phyloP scores from a whole-genome alignment of 2,329 filamentous ascomycete genomes.

The Chaetomium globosum region DNA sequence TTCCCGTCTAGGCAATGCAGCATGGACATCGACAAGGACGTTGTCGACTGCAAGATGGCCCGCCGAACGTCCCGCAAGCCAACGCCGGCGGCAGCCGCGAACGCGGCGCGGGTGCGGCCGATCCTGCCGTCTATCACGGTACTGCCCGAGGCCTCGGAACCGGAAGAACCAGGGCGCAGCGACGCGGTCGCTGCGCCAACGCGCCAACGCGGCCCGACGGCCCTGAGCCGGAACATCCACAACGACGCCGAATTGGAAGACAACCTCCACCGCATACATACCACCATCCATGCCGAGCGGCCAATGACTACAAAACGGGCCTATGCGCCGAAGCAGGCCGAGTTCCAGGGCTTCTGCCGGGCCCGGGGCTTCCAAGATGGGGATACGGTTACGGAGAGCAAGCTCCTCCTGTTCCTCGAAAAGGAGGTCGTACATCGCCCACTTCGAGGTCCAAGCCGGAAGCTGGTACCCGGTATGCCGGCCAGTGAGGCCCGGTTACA shows the following conservation, averaged over 20 bases:
- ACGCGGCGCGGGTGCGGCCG: slow-evolving; percentile 2
- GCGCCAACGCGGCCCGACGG: slow-evolving; percentile 11
- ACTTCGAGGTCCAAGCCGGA: no score
- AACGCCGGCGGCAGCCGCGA: not conserved
- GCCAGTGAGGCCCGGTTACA: no score
- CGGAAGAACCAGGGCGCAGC: slow-evolving; percentile 8
- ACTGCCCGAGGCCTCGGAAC: not conserved
- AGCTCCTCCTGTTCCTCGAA: no score
- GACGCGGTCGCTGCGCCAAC: slow-evolving; percentile 5
- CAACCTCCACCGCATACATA: slow-evolving; percentile 13
- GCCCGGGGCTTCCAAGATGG: no score
- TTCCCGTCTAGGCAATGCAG: no score
- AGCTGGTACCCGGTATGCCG: no score
- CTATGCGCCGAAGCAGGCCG: no score
- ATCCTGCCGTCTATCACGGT: slow-evolving; percentile 14
- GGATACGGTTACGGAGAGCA: no score
- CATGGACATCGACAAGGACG: no score
- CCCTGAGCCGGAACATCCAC: slow-evolving; percentile 2
- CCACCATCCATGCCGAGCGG: slow-evolving; percentile 14
- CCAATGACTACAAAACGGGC: no score
- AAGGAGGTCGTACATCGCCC: no score
- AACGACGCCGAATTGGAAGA: slow-evolving; percentile 14
- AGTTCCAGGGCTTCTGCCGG: no score
- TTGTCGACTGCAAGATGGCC: not conserved
- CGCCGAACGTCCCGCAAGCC: slow-evolving; percentile 11